Evolutionary conservation across 495 filamentous ascomycete genomes (phyloP).

Genomic region (Amorphotheca resinae): DNA sequence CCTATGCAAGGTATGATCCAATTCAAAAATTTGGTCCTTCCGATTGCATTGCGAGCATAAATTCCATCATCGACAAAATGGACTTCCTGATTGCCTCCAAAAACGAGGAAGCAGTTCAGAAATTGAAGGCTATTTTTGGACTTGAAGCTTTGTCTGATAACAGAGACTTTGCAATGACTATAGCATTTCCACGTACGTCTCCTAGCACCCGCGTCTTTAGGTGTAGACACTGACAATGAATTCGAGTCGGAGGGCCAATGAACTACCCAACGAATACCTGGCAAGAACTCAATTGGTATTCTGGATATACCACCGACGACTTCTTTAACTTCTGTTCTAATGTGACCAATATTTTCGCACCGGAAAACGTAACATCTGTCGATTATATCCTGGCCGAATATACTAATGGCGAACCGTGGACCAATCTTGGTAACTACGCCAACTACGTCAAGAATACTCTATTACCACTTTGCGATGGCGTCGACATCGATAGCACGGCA

Average conservation of each 20-base stretch:
- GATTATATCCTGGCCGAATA: slow-evolving; percentile 32
- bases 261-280: slow-evolving; percentile 35
- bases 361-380: slow-evolving; percentile 27
- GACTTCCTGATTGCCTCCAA: slow-evolving; percentile 26
- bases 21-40: slow-evolving; percentile 29
- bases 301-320: slow-evolving; percentile 21
- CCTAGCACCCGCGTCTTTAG: no score
- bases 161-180: slow-evolving; percentile 33
- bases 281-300: slow-evolving; percentile 37
- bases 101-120: slow-evolving; percentile 23
- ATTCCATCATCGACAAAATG: slow-evolving; percentile 33
- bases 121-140: slow-evolving; percentile 33
- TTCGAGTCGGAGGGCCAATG: slow-evolving; percentile 32
- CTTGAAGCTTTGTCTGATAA: slow-evolving; percentile 27
- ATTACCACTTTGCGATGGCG: slow-evolving; percentile 29
- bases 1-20: slow-evolving; percentile 21
- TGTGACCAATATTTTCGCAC: slow-evolving; percentile 32
- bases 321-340: slow-evolving; percentile 39
- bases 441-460: slow-evolving; percentile 32
- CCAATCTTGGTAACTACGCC: slow-evolving; percentile 34
- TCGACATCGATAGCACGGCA: slow-evolving; percentile 26
- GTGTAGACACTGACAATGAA: no score
- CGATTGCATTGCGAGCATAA: slow-evolving; percentile 33
- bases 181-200: slow-evolving; percentile 25
- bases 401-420: slow-evolving; percentile 35